Base-by-base conservation (phyloP, 108 stramenopile species). In the Cyclotella atomus region DNA sequence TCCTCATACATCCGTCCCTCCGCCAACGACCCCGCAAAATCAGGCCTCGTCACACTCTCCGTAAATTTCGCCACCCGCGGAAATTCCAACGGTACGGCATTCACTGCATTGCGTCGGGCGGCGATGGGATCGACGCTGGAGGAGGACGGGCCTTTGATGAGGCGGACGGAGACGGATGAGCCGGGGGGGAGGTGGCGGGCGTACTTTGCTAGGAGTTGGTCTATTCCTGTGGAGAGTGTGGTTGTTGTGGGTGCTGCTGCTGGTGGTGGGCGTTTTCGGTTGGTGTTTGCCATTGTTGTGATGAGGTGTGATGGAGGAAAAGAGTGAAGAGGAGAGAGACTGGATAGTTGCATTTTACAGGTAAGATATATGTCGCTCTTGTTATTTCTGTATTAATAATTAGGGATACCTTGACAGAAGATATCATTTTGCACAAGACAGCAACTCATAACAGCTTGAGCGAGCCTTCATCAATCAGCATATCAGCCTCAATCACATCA, bases 41-140 rank as follows among this genome's bases (percentile, higher is more conserved):
- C 66, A 0, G 91, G 91, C 30, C 30, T 60, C 15, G 79, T 72
- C 32, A 92, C 85, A 20, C 88, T 87, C 61, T 92, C 89, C 16
- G 75, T 35, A 79, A 92, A 91, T 70, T 94, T 92, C 53, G 89
- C 88, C 30, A 92, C 59, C 34, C 88, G 46, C 6, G 93, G 93
- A 79, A 91, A 92, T 17, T 59, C 10, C 60, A 77, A 64, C 57
- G 19, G 27, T 32, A 47, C 30, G 28, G 34, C 24, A 55, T 45
- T 73, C 16, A 46, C 27, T 17, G 50, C 63, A 1, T 75, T 70
- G 9, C 52, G 45, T 6, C 71, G 70, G 0, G 76, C 76, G 1
- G 73, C 73, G 17, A 77, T 52, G 70, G 81, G 81, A 63, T 82
- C 81, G 38, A 72, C 65, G 64, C 63, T 66, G 8, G 57, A 33